phyloP scores from a whole-genome alignment of 2,329 filamentous ascomycete genomes.

The Incumbomyces lentus region DNA sequence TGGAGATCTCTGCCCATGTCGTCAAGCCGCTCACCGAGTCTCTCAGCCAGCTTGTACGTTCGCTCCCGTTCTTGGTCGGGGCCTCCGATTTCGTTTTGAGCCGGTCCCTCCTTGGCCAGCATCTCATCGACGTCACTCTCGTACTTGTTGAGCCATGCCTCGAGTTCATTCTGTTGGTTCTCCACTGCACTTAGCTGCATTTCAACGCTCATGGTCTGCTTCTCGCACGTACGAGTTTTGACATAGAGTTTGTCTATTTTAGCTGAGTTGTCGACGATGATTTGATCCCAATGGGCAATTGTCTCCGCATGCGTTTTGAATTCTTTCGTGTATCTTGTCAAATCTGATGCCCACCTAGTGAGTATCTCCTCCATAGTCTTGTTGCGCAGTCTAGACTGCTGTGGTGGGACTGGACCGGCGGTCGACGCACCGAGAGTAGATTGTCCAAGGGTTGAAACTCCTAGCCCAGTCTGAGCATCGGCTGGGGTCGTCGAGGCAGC shows the following conservation, averaged over 20 bases:
- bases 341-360: constrained; percentile 87
- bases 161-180: constrained; percentile 82
- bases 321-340: constrained; percentile 92
- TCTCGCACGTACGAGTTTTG: constrained; percentile 85
- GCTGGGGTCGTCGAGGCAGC: constrained; percentile 4
- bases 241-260: constrained; percentile 91
- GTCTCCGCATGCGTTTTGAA: constrained; percentile 84
- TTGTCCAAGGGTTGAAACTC: constrained; percentile 8
- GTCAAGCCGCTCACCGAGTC: constrained; percentile 77
- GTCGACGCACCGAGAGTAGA: constrained; percentile 60
- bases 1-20: constrained; percentile 87
- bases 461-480: constrained; percentile 4
- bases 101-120: constrained; percentile 48
- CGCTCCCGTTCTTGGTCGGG: constrained; percentile 92
- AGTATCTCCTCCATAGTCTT: constrained; percentile 99
- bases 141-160: constrained; percentile 79
- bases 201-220: constrained; percentile 87
- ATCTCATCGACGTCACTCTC: constrained; percentile 85
- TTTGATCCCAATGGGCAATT: constrained; percentile 81
- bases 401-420: constrained; percentile 65
- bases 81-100: constrained; percentile 63
- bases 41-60: constrained; percentile 90
- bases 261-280: constrained; percentile 84
- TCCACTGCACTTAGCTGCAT: constrained; percentile 82
- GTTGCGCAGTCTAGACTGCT: constrained; percentile 82